phyloP scores from a whole-genome alignment of 805 yeast genomes.

The Candida fluviatilis region DNA sequence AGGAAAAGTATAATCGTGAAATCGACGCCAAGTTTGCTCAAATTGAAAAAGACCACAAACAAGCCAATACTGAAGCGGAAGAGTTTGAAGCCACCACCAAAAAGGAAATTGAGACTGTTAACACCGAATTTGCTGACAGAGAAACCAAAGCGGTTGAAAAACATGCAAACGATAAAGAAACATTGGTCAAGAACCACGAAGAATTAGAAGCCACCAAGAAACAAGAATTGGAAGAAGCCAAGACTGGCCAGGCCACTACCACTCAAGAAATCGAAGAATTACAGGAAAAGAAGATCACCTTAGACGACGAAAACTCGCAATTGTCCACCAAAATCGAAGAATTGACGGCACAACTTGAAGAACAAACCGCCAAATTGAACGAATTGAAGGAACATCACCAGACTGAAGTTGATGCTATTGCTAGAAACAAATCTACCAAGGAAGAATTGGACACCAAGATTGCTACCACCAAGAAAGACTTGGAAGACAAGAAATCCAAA shows the following conservation, averaged over 20 bases:
- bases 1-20: constrained; percentile 38
- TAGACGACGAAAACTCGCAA: constrained; percentile 36
- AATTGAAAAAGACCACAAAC: constrained; percentile 17
- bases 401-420: constrained; percentile 25
- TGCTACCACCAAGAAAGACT: constrained; percentile 30
- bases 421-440: constrained; percentile 28
- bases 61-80: constrained; percentile 29
- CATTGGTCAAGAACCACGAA: constrained; percentile 38
- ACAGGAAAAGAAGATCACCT: constrained; percentile 38
- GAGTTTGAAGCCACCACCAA: constrained; percentile 39
- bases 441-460: constrained; percentile 40
- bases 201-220: constrained; percentile 42
- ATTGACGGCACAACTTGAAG: constrained; percentile 39
- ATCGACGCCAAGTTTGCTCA: constrained; percentile 28
- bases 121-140: constrained; percentile 40
- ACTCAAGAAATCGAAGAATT: constrained; percentile 43
- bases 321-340: constrained; percentile 37
- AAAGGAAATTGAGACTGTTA: constrained; percentile 42
- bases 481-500: constrained; percentile 32
- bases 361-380: constrained; percentile 29
- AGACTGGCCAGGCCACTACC: constrained; percentile 38
- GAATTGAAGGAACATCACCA: constrained; percentile 28
- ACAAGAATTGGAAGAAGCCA: constrained; percentile 40
- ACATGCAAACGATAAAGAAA: constrained; percentile 43
- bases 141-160: constrained; percentile 44